Evolutionary conservation across 2,329 filamentous ascomycete species (phyloP), one percentile per base, ranked within the genome.

Genomic region (Diplodia corticola): DNA sequence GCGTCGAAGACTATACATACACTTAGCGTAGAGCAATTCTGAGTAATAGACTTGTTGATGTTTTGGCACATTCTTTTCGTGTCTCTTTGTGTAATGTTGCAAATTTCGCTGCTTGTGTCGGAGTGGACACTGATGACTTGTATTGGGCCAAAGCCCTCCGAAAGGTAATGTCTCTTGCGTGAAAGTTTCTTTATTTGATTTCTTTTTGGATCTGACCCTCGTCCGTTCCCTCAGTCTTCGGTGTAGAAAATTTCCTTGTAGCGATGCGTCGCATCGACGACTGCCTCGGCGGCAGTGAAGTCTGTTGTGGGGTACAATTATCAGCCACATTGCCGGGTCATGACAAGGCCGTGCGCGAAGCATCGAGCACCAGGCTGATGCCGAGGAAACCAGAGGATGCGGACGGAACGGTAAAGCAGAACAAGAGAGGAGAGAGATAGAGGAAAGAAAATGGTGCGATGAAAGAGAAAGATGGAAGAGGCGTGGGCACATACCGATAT

Each of bases 231-330:
- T 49, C 37, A 65, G 26, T 66, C 64, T 28, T 75, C 71, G 67
- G 86, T 85, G 74, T 91, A 93, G 76, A 97, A 97, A 61, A 98
- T 89, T 68, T 88, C 83, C 74, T 90, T 91, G 75, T 92, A 87
- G 59, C 88, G 86, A 79, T 97, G 93, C 37, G 92, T 95, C 40
- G 88, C 89, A 67, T 97, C 91, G 17, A 97, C 93, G 3, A 97
- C 90, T 0, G 89, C 87, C 66, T 91, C 88, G 68, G 88, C 90
- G 37, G 92, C 85, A 63, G 83, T 84, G 78, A 91, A 91, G 79
- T 97, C 93, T 94, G 70, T 7, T 6, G 26, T 17, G 26, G n/a
- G n/a, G 20, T 61, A 4, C 2, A 35, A 17, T 13, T 24, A 33
- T 63, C 30, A 63, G 37, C 40, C 33, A 49, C 7, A 13, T 3